Conservation (phyloP, 1,139 yeast species). For the Debaryomycetaceae sp. region DNA sequence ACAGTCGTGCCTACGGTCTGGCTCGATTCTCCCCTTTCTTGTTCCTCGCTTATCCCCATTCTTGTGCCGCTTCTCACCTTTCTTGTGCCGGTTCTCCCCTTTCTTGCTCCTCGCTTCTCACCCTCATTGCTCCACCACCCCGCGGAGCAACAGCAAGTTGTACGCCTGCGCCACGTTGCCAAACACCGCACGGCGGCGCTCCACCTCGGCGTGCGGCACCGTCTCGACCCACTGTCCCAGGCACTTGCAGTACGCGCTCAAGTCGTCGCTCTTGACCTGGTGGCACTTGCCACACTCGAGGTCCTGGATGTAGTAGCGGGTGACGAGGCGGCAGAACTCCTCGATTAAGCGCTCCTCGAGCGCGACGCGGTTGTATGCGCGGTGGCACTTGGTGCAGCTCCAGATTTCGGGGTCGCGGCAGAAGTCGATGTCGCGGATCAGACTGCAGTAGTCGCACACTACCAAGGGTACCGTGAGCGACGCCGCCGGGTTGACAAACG, state of each 20-base stretch:
- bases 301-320: slow-evolving; percentile 76
- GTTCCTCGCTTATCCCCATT: too few relatives aligned
- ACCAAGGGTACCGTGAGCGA: slow-evolving; percentile 64
- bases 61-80: too few relatives aligned
- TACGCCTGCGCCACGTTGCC: slow-evolving; percentile 57
- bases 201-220: slow-evolving; percentile 41
- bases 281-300: slow-evolving; percentile 75
- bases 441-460: slow-evolving; percentile 77
- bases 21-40: too few relatives aligned
- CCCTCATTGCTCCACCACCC: slow-evolving; percentile 28
- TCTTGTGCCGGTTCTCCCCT: too few relatives aligned
- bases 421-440: slow-evolving; percentile 71
- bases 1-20: too few relatives aligned
- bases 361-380: slow-evolving; percentile 58
- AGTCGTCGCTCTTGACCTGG: slow-evolving; percentile 59
- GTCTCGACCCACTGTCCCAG: slow-evolving; percentile 83
- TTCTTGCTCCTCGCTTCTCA: not conserved
- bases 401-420: slow-evolving; percentile 69
- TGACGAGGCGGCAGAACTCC: slow-evolving; percentile 51
- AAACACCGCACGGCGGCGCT: slow-evolving; percentile 44
- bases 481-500: slow-evolving; percentile 73
- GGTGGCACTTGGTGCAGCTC: slow-evolving; percentile 67
- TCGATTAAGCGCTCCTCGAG: slow-evolving; percentile 77
- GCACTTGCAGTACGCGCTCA: slow-evolving; percentile 77
- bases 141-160: slow-evolving; percentile 56